These are phyloP conservation scores for Colletotrichum aenigma DNA, from an alignment of 2,329 filamentous ascomycete species.

Conservation along the genomic window DNA sequence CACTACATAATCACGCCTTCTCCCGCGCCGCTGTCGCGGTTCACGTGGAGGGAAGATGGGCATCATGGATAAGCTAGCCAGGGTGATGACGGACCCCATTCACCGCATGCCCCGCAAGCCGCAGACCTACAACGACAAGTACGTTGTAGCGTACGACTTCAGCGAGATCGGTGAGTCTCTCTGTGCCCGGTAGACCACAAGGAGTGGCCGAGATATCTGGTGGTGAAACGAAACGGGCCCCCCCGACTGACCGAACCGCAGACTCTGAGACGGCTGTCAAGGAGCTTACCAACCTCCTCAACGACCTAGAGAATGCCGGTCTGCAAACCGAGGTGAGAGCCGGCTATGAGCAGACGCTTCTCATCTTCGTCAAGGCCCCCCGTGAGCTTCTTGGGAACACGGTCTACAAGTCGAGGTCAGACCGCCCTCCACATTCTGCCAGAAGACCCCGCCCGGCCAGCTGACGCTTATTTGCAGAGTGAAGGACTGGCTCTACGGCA, in stretches of 20 bases:
- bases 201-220: too few species aligned
- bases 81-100: constrained; percentile 11
- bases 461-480: constrained; percentile 50
- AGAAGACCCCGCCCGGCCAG: background rate
- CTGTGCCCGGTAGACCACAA: too few species aligned
- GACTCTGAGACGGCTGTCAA: constrained; percentile 36
- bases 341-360: constrained; percentile 68
- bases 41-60: constrained; percentile 8
- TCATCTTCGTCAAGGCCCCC: constrained; percentile 70
- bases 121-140: constrained; percentile 39
- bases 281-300: constrained; percentile 51
- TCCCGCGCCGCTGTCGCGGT: background rate
- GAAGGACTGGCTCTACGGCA: constrained; percentile 76
- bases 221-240: background rate
- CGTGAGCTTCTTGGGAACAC: constrained; percentile 66
- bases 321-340: constrained; percentile 75
- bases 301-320: constrained; percentile 65
- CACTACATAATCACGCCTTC: constrained; percentile 15
- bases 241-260: constrained; percentile 18
- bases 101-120: constrained; percentile 5
- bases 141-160: constrained; percentile 44
- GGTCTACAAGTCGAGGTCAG: constrained; percentile 69
- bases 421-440: background rate
- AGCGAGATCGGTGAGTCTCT: constrained; percentile 31
- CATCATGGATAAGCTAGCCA: constrained; percentile 15